Evolutionary conservation across 78 protist genomes (phyloP).

Genomic region (Isochrysis galbana): DNA sequence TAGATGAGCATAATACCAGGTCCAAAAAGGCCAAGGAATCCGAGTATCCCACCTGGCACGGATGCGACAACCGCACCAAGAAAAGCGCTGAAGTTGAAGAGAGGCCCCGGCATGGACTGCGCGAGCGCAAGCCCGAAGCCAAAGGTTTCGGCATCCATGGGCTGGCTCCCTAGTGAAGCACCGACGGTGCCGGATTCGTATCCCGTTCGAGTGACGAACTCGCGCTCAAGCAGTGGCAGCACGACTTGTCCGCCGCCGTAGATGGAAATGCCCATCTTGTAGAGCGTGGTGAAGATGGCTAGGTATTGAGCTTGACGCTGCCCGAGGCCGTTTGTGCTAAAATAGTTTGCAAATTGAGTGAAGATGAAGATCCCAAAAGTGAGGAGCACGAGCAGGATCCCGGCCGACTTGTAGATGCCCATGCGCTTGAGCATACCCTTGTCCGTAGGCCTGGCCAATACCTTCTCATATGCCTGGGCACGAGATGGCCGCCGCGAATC

Average conservation of each 20-base stretch:
- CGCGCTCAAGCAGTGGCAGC: background rate
- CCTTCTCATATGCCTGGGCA: background rate
- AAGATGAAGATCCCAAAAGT: background rate
- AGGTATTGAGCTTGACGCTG: background rate
- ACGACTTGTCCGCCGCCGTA: conserved; percentile 22
- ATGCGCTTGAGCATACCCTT: background rate
- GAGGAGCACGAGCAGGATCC: background rate
- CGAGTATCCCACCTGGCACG: background rate
- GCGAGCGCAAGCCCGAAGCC: conserved; percentile 13
- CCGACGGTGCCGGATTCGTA: too few relatives aligned
- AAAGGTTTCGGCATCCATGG: background rate
- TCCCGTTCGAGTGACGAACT: too few relatives aligned
- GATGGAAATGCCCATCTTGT: background rate
- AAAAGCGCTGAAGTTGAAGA: background rate
- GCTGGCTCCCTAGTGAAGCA: too few relatives aligned
- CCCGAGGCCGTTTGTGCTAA: background rate
- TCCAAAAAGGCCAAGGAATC: background rate
- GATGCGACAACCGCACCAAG: background rate
- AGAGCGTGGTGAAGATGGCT: background rate
- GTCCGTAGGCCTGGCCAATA: background rate
- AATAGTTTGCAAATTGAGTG: background rate
- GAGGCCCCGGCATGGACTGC: conserved; percentile 9
- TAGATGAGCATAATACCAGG: conserved; percentile 13
- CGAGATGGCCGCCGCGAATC: background rate
- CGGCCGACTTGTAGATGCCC: background rate